Conservation (phyloP, 2,329 filamentous ascomycete genomes). For the Phymatotrichopsis omnivora region DNA sequence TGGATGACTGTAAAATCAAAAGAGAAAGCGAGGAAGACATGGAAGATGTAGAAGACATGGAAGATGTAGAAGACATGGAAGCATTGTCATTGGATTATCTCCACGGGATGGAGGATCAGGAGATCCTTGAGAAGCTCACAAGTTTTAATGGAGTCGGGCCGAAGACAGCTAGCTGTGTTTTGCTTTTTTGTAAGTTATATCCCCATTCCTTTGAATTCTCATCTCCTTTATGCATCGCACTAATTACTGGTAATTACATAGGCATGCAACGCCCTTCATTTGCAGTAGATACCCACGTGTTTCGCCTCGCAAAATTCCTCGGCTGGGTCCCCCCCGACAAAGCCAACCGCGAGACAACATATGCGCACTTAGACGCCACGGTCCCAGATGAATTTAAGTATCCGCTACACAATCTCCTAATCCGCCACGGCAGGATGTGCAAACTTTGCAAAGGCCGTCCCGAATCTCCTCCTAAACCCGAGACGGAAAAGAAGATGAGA, state of each 20-base stretch:
- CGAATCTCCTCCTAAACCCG: conserved; percentile 2
- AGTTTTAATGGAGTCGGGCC: conserved; percentile 45
- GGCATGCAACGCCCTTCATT: conserved; percentile 41
- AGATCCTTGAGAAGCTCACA: conserved; percentile 44
- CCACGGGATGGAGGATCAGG: conserved; percentile 38
- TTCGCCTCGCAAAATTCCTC: conserved; percentile 42
- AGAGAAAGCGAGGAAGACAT: neutral
- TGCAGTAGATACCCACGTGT: conserved; percentile 47
- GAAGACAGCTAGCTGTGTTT: conserved; percentile 46
- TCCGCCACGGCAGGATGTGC: conserved; percentile 42
- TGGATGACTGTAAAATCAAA: too few relatives aligned
- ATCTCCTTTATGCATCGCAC: neutral
- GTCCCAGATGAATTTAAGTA: conserved; percentile 45
- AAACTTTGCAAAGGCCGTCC: conserved; percentile 35
- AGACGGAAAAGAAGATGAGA: conserved; percentile 1
- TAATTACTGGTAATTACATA: conserved; percentile 10
- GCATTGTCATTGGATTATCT: conserved; percentile 44
- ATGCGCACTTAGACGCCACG: conserved; percentile 43
- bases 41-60: neutral
- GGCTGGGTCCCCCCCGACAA: conserved; percentile 43
- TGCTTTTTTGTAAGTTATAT: conserved; percentile 42
- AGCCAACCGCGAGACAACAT: conserved; percentile 40
- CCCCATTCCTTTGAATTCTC: neutral
- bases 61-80: conserved; percentile 13
- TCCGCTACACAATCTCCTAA: conserved; percentile 46